Conservation (phyloP, 2,329 filamentous ascomycete genomes). For the Talaromyces sp. region DNA sequence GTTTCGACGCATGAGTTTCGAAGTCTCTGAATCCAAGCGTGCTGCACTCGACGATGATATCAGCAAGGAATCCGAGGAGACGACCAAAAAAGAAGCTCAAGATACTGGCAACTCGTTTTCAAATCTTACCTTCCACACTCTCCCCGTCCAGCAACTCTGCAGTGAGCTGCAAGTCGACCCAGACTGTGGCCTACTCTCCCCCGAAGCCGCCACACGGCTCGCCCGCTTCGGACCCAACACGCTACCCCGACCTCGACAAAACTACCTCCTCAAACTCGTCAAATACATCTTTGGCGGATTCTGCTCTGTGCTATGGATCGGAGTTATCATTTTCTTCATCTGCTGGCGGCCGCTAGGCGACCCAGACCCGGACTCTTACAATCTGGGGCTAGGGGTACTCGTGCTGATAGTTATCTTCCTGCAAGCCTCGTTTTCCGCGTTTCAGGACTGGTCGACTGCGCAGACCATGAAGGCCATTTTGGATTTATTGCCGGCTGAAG, state of each 20-base stretch:
- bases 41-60: slow-evolving; percentile 16
- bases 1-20: slow-evolving; percentile 34
- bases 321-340: slow-evolving; percentile 66
- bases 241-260: slow-evolving; percentile 60
- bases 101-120: slow-evolving; percentile 41
- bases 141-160: slow-evolving; percentile 52
- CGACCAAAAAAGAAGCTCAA: slow-evolving; percentile 20
- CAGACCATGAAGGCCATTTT: slow-evolving; percentile 75
- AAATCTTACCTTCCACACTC: slow-evolving; percentile 62
- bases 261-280: slow-evolving; percentile 52
- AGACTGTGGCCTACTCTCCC: slow-evolving; percentile 53
- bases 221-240: slow-evolving; percentile 62
- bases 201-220: slow-evolving; percentile 51
- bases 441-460: slow-evolving; percentile 66
- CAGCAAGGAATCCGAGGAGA: slow-evolving; percentile 7
- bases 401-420: slow-evolving; percentile 65
- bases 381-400: slow-evolving; percentile 67
- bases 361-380: slow-evolving; percentile 59
- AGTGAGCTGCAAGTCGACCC: slow-evolving; percentile 55
- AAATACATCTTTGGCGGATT: slow-evolving; percentile 76
- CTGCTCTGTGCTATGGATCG: slow-evolving; percentile 65
- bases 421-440: slow-evolving; percentile 64
- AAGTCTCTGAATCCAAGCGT: slow-evolving; percentile 33
- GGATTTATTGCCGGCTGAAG: slow-evolving; percentile 68
- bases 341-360: slow-evolving; percentile 70